Percentiles rank a stretch among this genome's conserved stretches.
These are phyloP conservation scores for Jackrogersella minutella DNA, from an alignment of 495 filamentous ascomycete species.

Conservation along the genomic window DNA sequence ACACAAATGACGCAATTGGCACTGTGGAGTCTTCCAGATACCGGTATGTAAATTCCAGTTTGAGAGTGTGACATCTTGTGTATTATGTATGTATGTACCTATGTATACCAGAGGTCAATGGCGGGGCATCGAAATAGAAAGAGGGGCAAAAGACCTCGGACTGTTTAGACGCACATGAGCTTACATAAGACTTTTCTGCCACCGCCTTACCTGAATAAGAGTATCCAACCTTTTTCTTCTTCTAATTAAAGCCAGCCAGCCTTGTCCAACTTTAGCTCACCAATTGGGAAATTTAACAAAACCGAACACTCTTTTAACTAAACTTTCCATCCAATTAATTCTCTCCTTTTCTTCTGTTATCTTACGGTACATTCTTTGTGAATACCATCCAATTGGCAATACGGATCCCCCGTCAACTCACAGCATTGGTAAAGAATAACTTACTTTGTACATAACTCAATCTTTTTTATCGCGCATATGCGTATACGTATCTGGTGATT, in stretches of 20 bases:
- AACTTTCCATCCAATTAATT: slow-evolving; percentile 13
- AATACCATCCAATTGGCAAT: slow-evolving; percentile 26
- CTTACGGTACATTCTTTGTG: neutral
- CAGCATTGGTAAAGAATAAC: slow-evolving; percentile 13
- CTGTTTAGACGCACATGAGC: neutral
- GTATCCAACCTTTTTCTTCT: neutral
- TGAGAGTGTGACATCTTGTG: too few relatives aligned
- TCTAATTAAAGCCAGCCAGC: slow-evolving; percentile 7
- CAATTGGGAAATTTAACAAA: slow-evolving; percentile 34
- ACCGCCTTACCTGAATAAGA: slow-evolving; percentile 2
- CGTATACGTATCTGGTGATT: slow-evolving; percentile 14
- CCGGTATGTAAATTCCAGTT: too few relatives aligned
- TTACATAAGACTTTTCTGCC: neutral
- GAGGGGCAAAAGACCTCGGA: neutral
- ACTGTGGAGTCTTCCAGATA: too few relatives aligned
- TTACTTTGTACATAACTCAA: slow-evolving; percentile 7
- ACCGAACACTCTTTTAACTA: neutral
- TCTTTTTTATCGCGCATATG: slow-evolving; percentile 33
- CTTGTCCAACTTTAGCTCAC: slow-evolving; percentile 1
- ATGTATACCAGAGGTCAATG: too few relatives aligned
- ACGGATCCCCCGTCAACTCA: neutral
- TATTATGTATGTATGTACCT: too few relatives aligned
- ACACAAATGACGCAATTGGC: slow-evolving; percentile 6
- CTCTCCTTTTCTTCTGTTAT: neutral
- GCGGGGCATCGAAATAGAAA: neutral